These are phyloP conservation scores for Leccinum longicurvipes DNA, from an alignment of 768 basidiomycete species.

Conservation along the genomic window DNA sequence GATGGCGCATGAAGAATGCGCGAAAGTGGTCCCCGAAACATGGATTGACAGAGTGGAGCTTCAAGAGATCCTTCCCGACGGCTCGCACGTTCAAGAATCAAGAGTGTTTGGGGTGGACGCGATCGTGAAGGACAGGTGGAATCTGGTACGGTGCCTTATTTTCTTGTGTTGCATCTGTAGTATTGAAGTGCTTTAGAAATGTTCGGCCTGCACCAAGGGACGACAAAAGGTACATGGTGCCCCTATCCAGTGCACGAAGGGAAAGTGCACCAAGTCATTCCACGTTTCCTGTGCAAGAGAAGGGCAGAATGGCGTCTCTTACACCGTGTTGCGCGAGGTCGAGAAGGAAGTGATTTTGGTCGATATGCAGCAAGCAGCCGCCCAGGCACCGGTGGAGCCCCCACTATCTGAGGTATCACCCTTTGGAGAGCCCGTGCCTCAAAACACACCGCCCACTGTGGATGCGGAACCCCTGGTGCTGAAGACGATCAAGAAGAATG, in stretches of 20 bases:
- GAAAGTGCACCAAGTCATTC: conserved; percentile 90
- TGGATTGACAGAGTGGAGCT: conserved; percentile 76
- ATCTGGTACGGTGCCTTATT: conserved; percentile 57
- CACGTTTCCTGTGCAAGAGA: conserved; percentile 87
- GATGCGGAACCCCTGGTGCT: conserved; percentile 36
- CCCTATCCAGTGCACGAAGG: conserved; percentile 90
- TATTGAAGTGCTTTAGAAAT: conserved; percentile 63
- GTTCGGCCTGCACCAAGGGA: conserved; percentile 74
- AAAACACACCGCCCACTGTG: conserved; percentile 1
- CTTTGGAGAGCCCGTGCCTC: not conserved
- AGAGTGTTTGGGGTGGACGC: conserved; percentile 82
- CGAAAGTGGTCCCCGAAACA: conserved; percentile 82
- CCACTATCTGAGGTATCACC: not conserved
- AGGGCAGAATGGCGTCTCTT: conserved; percentile 50
- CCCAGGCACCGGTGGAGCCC: conserved; percentile 2
- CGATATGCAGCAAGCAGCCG: conserved; percentile 33
- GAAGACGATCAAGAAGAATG: conserved; percentile 70
- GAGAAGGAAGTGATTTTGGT: conserved; percentile 79
- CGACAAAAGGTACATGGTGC: conserved; percentile 69
- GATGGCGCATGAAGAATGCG: conserved; percentile 82
- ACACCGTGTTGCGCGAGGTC: conserved; percentile 60
- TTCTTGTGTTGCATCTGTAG: not conserved
- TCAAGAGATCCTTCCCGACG: conserved; percentile 28
- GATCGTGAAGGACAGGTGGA: conserved; percentile 92
- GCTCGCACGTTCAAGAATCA: conserved; percentile 37